These are phyloP conservation scores for Cutaneotrichosporon cutaneum DNA, from an alignment of 1,284 basidiomycete genomes.

Conservation along the genomic window DNA sequence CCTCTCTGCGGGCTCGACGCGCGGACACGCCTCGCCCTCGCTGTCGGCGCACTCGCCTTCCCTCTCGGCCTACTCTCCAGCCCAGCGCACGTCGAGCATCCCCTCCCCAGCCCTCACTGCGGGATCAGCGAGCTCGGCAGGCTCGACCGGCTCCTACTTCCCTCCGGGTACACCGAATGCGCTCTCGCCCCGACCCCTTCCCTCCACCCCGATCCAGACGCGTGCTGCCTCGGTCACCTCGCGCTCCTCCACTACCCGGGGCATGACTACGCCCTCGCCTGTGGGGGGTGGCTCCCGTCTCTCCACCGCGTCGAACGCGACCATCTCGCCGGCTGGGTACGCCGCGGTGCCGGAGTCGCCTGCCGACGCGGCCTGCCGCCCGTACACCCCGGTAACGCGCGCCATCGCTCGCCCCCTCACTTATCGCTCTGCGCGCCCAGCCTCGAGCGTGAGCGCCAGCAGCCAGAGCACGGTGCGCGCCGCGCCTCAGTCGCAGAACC, in stretches of 20 bases:
- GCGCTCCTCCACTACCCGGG: not conserved
- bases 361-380: conserved; percentile 1
- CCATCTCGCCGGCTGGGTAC: not conserved
- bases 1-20: not conserved
- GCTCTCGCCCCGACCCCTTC: not conserved
- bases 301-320: not conserved
- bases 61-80: no score
- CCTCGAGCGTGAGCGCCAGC: conserved; percentile 8
- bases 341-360: not conserved
- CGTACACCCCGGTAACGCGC: not conserved
- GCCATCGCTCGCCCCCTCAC: not conserved
- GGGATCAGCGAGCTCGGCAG: not conserved
- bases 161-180: not conserved
- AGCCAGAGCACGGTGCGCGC: conserved; percentile 3
- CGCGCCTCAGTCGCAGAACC: not conserved
- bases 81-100: not conserved
- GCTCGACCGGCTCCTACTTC: not conserved
- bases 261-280: not conserved
- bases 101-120: not conserved
- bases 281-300: not conserved
- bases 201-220: not conserved
- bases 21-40: not conserved
- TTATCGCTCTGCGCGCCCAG: conserved; percentile 10
- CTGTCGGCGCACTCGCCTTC: not conserved
- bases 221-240: not conserved